Evolutionary conservation across 805 yeast species (phyloP), one percentile per base, ranked within the genome.

Genomic region (Candida corydali): DNA sequence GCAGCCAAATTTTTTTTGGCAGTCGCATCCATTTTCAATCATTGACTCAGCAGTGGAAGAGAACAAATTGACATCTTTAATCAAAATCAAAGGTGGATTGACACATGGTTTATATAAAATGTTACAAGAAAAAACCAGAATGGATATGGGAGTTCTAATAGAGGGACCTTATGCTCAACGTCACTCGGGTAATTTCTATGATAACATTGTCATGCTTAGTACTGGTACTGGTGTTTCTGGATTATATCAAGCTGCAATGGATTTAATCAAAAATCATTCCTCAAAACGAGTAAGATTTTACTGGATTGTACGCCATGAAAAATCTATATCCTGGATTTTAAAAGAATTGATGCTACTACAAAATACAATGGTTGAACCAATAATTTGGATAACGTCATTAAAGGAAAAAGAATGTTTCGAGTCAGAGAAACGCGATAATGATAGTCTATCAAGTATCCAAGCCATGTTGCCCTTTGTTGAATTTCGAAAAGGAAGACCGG

Each of bases 11-110:
- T 55, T 58, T 41, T 67, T 65, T 57, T 67, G 72, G 71, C 71
- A 68, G 48, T 60, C 71, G 8, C 73, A 68, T 48, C 73, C 73
- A 5, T 69, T 69, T 51, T 61, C 73, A 15, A 46, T 65, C 15
- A 63, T 63, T 29, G 46, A 49, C 34, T 36, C 39, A 25, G 39
- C 37, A 9, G 38, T 26, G 8, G 39, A 35, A 10, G 46, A 38
- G 8, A 67, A 76, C 26, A 64, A 69, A 39, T 55, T 65, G 31
- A 71, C 72, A 20, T 64, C 80, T 34, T 58, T 66, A 35, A 59
- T 76, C 32, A 71, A 72, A 49, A 72, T 73, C 4, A 73, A 78
- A 44, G 66, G 67, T 9, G 86, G 85, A 3, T 56, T 75, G 41
- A 76, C 83, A 2, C 57, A 61, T 39, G 49, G 54, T 1, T 47